A percentile compares a stretch with the other conserved stretches of the same genome.
phyloP scores from a whole-genome alignment of 2,329 filamentous ascomycete genomes.

The Sarocladium strictum region DNA sequence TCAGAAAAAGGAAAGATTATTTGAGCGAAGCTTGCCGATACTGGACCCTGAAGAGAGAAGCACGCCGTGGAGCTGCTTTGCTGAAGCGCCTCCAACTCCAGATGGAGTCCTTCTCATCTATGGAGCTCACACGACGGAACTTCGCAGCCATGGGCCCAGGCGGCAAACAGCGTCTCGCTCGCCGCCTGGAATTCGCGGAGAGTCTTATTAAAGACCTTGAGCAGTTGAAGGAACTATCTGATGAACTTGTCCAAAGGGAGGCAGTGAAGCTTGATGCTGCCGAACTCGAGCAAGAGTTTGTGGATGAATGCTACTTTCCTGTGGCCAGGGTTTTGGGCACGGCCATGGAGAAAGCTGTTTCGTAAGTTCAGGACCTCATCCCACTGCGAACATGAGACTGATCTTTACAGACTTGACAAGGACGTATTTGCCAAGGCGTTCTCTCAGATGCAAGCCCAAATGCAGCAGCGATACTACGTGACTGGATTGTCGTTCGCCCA shows the following conservation, averaged over 20 bases:
- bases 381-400: slow-evolving; percentile 24
- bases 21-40: slow-evolving; percentile 91
- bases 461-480: slow-evolving; percentile 53
- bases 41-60: slow-evolving; percentile 95
- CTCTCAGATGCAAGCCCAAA: slow-evolving; percentile 39
- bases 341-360: slow-evolving; percentile 72
- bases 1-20: slow-evolving; percentile 84
- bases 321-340: slow-evolving; percentile 70
- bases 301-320: slow-evolving; percentile 90
- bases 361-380: slow-evolving; percentile 56
- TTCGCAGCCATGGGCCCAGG: slow-evolving; percentile 91
- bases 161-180: slow-evolving; percentile 68
- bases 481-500: slow-evolving; percentile 51
- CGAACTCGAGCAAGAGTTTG: slow-evolving; percentile 68
- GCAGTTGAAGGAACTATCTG: slow-evolving; percentile 64
- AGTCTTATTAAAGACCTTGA: slow-evolving; percentile 70
- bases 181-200: slow-evolving; percentile 85
- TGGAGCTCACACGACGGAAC: slow-evolving; percentile 92
- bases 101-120: slow-evolving; percentile 93
- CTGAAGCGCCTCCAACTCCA: slow-evolving; percentile 91
- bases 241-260: slow-evolving; percentile 70
- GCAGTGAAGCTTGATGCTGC: slow-evolving; percentile 69
- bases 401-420: slow-evolving; percentile 55
- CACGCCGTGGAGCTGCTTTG: slow-evolving; percentile 81
- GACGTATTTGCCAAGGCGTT: slow-evolving; percentile 51